Evolutionary conservation across 371 early-diverging fungal species (phyloP), one percentile per base, ranked within the genome.

Genomic region (Apophysomyces variabilis): DNA sequence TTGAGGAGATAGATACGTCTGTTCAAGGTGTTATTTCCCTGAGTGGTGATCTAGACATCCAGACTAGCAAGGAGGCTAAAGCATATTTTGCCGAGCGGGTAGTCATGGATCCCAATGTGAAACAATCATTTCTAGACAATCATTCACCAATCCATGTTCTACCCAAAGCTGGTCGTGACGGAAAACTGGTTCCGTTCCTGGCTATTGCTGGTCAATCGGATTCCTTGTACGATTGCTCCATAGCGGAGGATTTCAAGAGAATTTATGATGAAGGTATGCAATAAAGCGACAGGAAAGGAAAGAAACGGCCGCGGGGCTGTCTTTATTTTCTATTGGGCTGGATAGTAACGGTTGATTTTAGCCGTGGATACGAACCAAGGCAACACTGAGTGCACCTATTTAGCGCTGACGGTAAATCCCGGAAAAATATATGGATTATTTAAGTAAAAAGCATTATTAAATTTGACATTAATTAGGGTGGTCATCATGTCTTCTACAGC

Each of bases 1-100:
- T 90, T 66, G 93, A 92, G 58, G 35, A 71, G 5, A 84, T 88
- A 1, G 91, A 93, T 69, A 90, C 91, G 0, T 69, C 81, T 36
- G 85, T 92, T 0, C 85, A 83, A 57, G 89, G 85, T n/a, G 83
- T 84, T 3, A 66, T 87, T 12, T 68, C 73, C 18, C 46, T 84
- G 7, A 87, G 77, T 66, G 88, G 84, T 37, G 60, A 60, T 16
- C 45, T 88, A 50, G 85, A 89, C 58, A 16, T 83, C 12, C 43
- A 66, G 13, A 61, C 54, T 38, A 61, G 70, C 5, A 32, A 63
- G 12, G 64, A 62, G 26, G 45, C 46, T 8, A 71, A 74, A n/a
- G 47, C 50, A 1, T 75, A 63, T 26, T 87, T 87, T 64, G 64
- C 73, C 4, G 68, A 69, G 14, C 62, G 74, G 9, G 73, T 83